Base-by-base conservation (phyloP, 176 grass and related monocot species). In the Musa beccarii region DNA sequence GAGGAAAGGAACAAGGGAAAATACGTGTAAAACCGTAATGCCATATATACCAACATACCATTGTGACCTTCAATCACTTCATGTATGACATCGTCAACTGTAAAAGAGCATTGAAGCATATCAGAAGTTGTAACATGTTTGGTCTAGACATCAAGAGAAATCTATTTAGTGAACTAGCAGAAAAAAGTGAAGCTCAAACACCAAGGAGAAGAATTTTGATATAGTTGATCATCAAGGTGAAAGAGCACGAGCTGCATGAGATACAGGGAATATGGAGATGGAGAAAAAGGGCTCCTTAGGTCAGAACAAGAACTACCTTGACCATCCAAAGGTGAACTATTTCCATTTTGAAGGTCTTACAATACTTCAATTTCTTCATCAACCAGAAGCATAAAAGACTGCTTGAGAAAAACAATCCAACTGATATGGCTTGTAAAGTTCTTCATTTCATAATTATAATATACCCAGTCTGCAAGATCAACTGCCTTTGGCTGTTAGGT, bases 21-120 rank as follows among this genome's bases (percentile, higher is more conserved):
- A n/a, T 54, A 53, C 22, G 17, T 13, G 28, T 28, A 24, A 29
- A 53, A 66, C 15, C 16, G 17, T 0, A 59, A 76, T 94, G 94
- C 95, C 95, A 98, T 98, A 51, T 82, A 63, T 82, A 93, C 88
- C 78, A 98, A 86, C 80, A 86, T 82, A 34, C 78, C 75, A 83
- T 98, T 98, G 72, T 94, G 95, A 74, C 79, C 82, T 71, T 93
- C 84, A 69, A 94, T 90, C 75, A 93, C 95, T 85, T 91, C 88
- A 81, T 98, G 83, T 74, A 98, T 94, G 85, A 93, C 95, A 52
- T 90, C 95, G 88, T 89, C 76, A 98, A 79, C 95, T 98, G 77
- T 73, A 84, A 74, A 74, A 26, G 72, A 23, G 53, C 61, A 90
- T 59, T 53, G 68, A 80, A 66, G 22, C 12, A 66, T 22, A 67